A percentile compares a stretch with the other conserved stretches of the same genome.
phyloP scores from a whole-genome alignment of 2,329 filamentous ascomycete species.

The Colletotrichum costaricense region DNA sequence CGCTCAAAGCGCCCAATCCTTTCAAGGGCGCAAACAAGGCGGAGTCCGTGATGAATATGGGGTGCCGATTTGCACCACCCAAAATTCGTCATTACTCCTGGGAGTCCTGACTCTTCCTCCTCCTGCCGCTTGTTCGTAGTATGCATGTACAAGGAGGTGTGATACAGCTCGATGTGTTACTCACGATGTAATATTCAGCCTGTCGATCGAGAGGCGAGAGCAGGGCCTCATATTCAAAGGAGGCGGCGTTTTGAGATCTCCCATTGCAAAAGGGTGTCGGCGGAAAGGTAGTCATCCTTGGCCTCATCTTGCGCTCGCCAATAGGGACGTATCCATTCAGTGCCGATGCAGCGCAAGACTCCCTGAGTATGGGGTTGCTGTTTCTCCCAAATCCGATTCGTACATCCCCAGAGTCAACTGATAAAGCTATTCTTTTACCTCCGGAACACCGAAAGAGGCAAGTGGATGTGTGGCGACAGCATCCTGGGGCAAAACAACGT shows the following conservation, averaged over 20 bases:
- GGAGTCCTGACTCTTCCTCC: neutral
- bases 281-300: neutral
- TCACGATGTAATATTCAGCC: neutral
- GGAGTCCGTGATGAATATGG: neutral
- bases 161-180: neutral
- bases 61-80: neutral
- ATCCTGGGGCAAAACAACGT: neutral
- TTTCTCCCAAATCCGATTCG: neutral
- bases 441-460: neutral
- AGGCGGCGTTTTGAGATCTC: neutral
- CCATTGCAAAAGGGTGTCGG: neutral
- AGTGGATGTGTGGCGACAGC: neutral
- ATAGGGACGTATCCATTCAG: neutral
- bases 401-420: neutral
- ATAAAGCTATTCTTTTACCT: neutral
- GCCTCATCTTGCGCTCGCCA: neutral
- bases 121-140: neutral
- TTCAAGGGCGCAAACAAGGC: slow-evolving; percentile 12
- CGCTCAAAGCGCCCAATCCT: neutral
- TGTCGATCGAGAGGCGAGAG: neutral
- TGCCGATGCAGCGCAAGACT: neutral
- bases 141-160: neutral
- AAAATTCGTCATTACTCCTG: neutral
- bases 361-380: neutral
- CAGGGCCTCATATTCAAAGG: neutral